phyloP scores from a whole-genome alignment of 257 asterid species.

The Scutellaria baicalensis region DNA sequence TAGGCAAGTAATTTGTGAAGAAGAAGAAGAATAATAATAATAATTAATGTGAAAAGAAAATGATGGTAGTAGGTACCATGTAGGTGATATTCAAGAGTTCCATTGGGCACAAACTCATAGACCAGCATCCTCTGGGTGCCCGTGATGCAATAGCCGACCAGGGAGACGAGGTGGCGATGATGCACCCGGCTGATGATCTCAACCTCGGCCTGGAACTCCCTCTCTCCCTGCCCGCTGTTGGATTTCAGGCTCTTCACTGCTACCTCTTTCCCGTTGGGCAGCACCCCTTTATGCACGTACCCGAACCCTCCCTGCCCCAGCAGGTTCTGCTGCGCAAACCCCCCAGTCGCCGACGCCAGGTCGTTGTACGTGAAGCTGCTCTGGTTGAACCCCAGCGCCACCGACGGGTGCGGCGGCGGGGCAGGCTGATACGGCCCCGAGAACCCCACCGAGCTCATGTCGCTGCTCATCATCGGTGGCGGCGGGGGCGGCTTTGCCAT shows the following conservation, averaged over 20 bases:
- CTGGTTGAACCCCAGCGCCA: slow-evolving; percentile 38
- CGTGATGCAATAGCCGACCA: slow-evolving; percentile 54
- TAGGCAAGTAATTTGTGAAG: too few relatives aligned
- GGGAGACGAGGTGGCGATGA: slow-evolving; percentile 58
- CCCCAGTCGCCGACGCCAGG: slow-evolving; percentile 39
- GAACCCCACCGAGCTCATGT: slow-evolving; percentile 51
- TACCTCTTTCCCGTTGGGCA: slow-evolving; percentile 46
- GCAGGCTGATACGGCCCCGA: slow-evolving; percentile 57
- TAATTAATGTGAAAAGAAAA: too few relatives aligned
- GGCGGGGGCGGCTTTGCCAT: slow-evolving; percentile 60
- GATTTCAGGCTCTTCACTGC: slow-evolving; percentile 56
- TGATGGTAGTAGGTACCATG: slow-evolving; percentile 29
- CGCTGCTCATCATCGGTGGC: slow-evolving; percentile 52
- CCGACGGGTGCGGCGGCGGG: slow-evolving; percentile 49
- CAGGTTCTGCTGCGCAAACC: slow-evolving; percentile 38
- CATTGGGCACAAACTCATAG: slow-evolving; percentile 46
- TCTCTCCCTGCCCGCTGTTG: slow-evolving; percentile 70
- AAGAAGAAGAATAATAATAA: too few relatives aligned
- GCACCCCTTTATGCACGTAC: slow-evolving; percentile 56
- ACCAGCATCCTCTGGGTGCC: slow-evolving; percentile 52
- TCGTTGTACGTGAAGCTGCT: slow-evolving; percentile 54
- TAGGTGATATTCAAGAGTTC: slow-evolving; percentile 53
- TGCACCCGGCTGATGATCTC: slow-evolving; percentile 62
- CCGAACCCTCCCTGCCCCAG: slow-evolving; percentile 76
- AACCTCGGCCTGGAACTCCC: slow-evolving; percentile 65